Evolutionary conservation across 2,329 filamentous ascomycete genomes (phyloP).

Genomic region (Paracamarosporium sp.): DNA sequence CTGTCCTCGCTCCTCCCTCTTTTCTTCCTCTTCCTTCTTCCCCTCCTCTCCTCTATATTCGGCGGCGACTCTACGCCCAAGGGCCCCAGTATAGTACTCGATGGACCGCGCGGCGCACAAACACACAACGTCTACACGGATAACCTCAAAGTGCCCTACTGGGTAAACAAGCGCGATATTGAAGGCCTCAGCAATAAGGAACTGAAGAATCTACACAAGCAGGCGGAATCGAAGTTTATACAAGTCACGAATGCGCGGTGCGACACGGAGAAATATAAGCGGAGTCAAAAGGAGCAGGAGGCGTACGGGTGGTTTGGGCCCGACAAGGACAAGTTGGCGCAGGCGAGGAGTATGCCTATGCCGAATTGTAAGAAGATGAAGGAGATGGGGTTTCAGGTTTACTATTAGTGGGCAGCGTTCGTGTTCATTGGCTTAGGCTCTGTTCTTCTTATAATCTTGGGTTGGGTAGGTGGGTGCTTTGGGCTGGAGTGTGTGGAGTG

Average conservation of each 20-base stretch:
- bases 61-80: slow-evolving; percentile 57
- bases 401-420: not conserved
- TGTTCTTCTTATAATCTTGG: not conserved
- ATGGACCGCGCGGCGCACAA: slow-evolving; percentile 71
- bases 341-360: slow-evolving; percentile 69
- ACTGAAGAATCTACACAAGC: slow-evolving; percentile 75
- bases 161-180: slow-evolving; percentile 79
- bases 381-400: slow-evolving; percentile 46
- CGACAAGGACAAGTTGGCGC: slow-evolving; percentile 78
- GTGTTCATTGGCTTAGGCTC: not conserved
- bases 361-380: slow-evolving; percentile 65
- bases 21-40: slow-evolving; percentile 80
- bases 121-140: slow-evolving; percentile 76
- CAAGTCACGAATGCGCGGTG: slow-evolving; percentile 73
- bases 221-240: slow-evolving; percentile 77
- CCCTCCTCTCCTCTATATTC: slow-evolving; percentile 82
- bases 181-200: slow-evolving; percentile 72
- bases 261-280: slow-evolving; percentile 71
- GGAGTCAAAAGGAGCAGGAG: slow-evolving; percentile 73
- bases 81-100: slow-evolving; percentile 78
- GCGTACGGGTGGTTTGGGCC: slow-evolving; percentile 88
- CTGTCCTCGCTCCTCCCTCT: slow-evolving; percentile 84
- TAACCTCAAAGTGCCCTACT: slow-evolving; percentile 80
- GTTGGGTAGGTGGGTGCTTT: not conserved
- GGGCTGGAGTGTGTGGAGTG: not conserved